phyloP scores from a whole-genome alignment of 2,329 filamentous ascomycete genomes.

The Colletotrichum neosansevieriae region DNA sequence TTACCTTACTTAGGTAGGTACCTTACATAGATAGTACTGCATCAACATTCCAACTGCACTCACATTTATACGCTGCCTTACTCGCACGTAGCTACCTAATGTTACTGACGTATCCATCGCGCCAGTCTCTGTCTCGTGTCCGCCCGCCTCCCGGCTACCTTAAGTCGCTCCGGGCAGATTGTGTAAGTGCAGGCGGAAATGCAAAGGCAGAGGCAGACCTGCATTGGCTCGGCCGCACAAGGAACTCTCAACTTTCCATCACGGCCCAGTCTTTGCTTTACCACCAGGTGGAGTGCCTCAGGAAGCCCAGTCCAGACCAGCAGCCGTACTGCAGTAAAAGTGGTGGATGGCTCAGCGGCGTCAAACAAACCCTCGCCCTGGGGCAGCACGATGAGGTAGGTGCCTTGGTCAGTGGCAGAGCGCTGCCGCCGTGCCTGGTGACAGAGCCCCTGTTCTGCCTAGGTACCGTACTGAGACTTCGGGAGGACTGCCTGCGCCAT shows the following conservation, averaged over 20 bases:
- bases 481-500: too few relatives aligned
- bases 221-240: not conserved
- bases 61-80: too few relatives aligned
- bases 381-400: not conserved
- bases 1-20: too few relatives aligned
- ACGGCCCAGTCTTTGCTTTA: slow-evolving; percentile 1
- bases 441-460: too few relatives aligned
- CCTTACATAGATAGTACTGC: too few relatives aligned
- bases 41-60: too few relatives aligned
- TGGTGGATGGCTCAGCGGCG: slow-evolving; percentile 14
- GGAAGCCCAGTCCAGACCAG: not conserved
- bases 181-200: not conserved
- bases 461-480: too few relatives aligned
- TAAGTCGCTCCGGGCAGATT: not conserved
- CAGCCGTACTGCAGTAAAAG: slow-evolving; percentile 6
- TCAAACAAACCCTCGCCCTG: not conserved
- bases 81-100: too few relatives aligned
- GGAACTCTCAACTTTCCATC: not conserved
- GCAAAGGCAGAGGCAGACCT: slow-evolving; percentile 10
- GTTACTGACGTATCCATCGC: too few relatives aligned
- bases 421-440: not conserved
- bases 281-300: not conserved
- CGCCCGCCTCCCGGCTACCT: not conserved
- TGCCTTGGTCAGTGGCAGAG: not conserved
- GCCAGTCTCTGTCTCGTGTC: not conserved